Evolutionary conservation across 148 eudicot genomes (phyloP).

Genomic region (Beta vulgaris): DNA sequence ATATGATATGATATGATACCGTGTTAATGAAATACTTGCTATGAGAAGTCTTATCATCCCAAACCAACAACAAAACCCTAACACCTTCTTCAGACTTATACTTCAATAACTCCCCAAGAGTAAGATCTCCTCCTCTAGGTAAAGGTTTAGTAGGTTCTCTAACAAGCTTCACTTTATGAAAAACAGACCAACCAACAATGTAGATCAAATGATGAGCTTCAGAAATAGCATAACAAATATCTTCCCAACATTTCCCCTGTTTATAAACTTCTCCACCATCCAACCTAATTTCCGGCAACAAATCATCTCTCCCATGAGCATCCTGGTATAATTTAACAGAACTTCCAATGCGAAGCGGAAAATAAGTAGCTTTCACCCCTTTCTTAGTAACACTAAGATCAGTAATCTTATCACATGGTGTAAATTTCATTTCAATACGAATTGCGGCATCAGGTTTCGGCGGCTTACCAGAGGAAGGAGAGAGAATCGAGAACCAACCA

Average conservation of each 20-base stretch:
- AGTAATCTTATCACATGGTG: conserved; percentile 44
- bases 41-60: conserved; percentile 98
- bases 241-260: conserved; percentile 80
- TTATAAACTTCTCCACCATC: conserved; percentile 49
- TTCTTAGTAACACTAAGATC: conserved; percentile 43
- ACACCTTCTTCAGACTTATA: conserved; percentile 98
- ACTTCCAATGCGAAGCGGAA: conserved; percentile 67
- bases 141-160: conserved; percentile 82
- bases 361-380: conserved; percentile 59
- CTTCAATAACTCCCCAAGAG: conserved; percentile 80
- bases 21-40: conserved; percentile 57
- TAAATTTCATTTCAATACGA: conserved; percentile 39
- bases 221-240: conserved; percentile 69
- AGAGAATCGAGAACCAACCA: conserved; percentile 49
- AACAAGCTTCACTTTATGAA: conserved; percentile 68
- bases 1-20: conserved; percentile 25
- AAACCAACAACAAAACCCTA: conserved; percentile 75
- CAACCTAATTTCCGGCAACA: conserved; percentile 53
- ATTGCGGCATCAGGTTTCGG: conserved; percentile 52
- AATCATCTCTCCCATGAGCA: conserved; percentile 48
- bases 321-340: conserved; percentile 70
- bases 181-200: conserved; percentile 89
- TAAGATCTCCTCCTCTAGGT: conserved; percentile 88
- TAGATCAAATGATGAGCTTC: conserved; percentile 94
- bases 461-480: conserved; percentile 38